Evolutionary conservation across 2,329 filamentous ascomycete species (phyloP), one percentile per base, ranked within the genome.

Genomic region (Leptographium procerum): DNA sequence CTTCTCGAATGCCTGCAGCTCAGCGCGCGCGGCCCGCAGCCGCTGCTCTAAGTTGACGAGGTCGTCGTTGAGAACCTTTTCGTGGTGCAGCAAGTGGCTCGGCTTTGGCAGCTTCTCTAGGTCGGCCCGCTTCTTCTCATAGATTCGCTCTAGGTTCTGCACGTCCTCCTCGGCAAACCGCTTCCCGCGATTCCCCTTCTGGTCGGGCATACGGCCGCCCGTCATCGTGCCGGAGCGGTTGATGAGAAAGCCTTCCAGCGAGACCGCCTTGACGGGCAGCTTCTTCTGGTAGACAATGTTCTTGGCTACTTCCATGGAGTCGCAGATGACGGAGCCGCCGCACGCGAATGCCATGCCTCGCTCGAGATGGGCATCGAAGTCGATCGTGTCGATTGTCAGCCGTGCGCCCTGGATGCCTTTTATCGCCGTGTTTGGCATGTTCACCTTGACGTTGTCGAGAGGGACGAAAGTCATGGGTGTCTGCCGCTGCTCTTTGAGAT

Each of bases 211-310:
- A 61, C 91, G 87, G 64, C 94, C 94, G 77, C 94, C 94, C 54
- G 94, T 97, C 87, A 99, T 97, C 57, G 95, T 80, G 67, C 94
- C 94, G 52, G 89, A 91, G 70, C 97, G 97, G 75, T 96, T 91
- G 63, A 99, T 96, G 61, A 99, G 87, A 57, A 87, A 92, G n/a
- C 94, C 94, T 68, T 97, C 91, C 14, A 97, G 73, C 0, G 91
- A 95, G 14, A 99, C 92, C 6, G 92, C 91, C 71, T 97, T 97
- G 57, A 95, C 91, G 60, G 91, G 88, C 34, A 96, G 86, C 34
- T 83, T 86, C 63, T 84, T 87, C 59, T 88, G 84, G 69, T 95
- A 97, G 68, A 90, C 91, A 52, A 99, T 85, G 59, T 92, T 82
- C 70, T 95, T 95, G 31, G 94, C 94, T 57, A 94, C 85, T 4